These are phyloP conservation scores for Ophiocordyceps camponoti-floridani DNA, from an alignment of 2,329 filamentous ascomycete species.

Conservation along the genomic window DNA sequence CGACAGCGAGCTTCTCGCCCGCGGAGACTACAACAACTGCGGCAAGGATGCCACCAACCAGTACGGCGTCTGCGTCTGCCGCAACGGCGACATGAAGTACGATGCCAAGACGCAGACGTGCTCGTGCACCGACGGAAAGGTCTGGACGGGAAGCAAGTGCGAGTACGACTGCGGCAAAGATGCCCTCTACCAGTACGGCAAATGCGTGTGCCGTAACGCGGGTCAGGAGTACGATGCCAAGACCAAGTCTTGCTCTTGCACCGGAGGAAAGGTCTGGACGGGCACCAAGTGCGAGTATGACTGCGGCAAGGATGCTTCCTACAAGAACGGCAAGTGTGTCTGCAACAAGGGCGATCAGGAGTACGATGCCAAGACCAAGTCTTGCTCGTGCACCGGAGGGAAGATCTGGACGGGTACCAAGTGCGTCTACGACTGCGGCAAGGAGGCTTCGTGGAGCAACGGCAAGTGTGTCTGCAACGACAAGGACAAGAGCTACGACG, in stretches of 20 bases:
- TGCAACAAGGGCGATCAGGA: conserved; percentile 1
- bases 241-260: not conserved
- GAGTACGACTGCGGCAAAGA: conserved; percentile 2
- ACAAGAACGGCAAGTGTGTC: not conserved
- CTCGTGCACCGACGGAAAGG: not conserved
- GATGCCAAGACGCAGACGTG: conserved; percentile 1
- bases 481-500: not conserved
- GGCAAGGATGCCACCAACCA: conserved; percentile 1
- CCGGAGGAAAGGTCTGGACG: not conserved
- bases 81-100: not conserved
- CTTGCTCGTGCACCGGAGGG: conserved; percentile 1
- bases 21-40: not conserved
- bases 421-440: conserved; percentile 2
- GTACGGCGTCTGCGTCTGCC: conserved; percentile 1
- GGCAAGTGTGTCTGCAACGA: not conserved
- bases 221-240: not conserved
- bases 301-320: not conserved
- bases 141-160: conserved; percentile 1
- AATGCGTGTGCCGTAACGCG: not conserved
- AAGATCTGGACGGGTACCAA: conserved; percentile 1
- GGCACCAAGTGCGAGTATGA: not conserved
- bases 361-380: conserved; percentile 1
- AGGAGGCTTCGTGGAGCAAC: conserved; percentile 1
- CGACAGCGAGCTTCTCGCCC: not conserved
- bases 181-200: not conserved